phyloP scores from a whole-genome alignment of 208 protist species.

The Trypanosoma rangeli region DNA sequence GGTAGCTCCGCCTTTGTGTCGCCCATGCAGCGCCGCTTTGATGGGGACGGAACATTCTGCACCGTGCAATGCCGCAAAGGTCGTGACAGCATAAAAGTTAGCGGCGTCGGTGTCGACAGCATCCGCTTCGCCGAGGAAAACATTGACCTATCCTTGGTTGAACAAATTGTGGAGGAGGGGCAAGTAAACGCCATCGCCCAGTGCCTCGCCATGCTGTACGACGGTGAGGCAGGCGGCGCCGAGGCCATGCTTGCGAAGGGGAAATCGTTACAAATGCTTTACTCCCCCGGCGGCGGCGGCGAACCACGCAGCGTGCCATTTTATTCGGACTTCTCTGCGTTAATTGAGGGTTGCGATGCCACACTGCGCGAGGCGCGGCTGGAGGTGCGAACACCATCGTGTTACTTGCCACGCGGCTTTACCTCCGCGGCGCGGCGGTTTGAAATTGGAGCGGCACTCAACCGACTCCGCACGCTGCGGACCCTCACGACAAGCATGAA shows the following conservation, averaged over 20 bases:
- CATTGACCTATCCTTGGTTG: conserved; percentile 76
- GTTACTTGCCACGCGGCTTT: conserved; percentile 65
- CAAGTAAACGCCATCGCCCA: conserved; percentile 88
- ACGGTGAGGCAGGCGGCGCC: conserved; percentile 27
- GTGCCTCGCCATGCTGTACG: conserved; percentile 69
- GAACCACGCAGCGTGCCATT: conserved; percentile 10
- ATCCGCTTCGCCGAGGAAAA: conserved; percentile 61
- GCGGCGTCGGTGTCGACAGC: conserved; percentile 32
- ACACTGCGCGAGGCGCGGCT: conserved; percentile 40
- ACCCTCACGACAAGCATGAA: conserved; percentile 19
- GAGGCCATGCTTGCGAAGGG: conserved; percentile 18
- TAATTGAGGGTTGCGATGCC: conserved; percentile 44
- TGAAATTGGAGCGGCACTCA: conserved; percentile 90
- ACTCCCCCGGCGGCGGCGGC: conserved; percentile 1
- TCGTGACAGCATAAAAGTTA: conserved; percentile 51
- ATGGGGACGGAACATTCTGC: conserved; percentile 24
- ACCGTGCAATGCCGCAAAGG: conserved; percentile 19
- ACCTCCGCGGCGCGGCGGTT: conserved; percentile 71
- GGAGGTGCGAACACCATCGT: conserved; percentile 64
- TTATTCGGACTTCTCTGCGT: conserved; percentile 30
- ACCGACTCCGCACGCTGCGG: conserved; percentile 74
- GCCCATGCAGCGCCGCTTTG: conserved; percentile 19
- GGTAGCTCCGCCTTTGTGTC: conserved; percentile 11
- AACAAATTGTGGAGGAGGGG: conserved; percentile 92
- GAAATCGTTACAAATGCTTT: conserved; percentile 17